Evolutionary conservation across 495 filamentous ascomycete species (phyloP).

Genomic region (Chaetomium fimeti): DNA sequence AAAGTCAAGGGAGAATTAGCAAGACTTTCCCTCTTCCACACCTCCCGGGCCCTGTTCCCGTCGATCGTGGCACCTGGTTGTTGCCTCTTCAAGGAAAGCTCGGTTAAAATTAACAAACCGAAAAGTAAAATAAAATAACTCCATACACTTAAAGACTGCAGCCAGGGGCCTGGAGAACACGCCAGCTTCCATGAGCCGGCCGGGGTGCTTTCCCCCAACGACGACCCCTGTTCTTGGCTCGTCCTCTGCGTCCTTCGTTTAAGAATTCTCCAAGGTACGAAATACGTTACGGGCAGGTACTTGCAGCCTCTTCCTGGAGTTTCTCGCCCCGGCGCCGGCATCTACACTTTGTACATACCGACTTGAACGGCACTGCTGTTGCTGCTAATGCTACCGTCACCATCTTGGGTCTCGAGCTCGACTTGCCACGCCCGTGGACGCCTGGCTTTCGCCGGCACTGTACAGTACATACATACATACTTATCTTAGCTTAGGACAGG

Average conservation of each 20-base stretch:
- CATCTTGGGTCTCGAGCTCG: neutral
- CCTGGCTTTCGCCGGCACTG: constrained; percentile 9
- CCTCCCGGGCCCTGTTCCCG: constrained; percentile 17
- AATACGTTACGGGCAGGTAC: constrained; percentile 5
- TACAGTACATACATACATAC: no score
- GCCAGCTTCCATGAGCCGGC: constrained; percentile 18
- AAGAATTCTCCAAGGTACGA: neutral
- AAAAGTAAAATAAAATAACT: neutral
- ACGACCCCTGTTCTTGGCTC: constrained; percentile 19
- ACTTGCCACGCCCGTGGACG: constrained; percentile 11
- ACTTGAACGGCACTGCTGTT: neutral
- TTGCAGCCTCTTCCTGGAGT: neutral
- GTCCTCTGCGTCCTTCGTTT: neutral
- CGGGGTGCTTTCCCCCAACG: constrained; percentile 16
- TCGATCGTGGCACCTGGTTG: constrained; percentile 18
- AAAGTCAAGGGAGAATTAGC: no score
- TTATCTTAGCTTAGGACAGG: constrained; percentile 3
- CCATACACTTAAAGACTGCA: no score
- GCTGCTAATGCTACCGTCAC: constrained; percentile 16
- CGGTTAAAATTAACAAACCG: constrained; percentile 22
- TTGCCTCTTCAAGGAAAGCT: constrained; percentile 34
- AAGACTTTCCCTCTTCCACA: neutral
- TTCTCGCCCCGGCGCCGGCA: neutral
- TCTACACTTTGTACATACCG: neutral
- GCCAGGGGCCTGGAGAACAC: constrained; percentile 6